These are phyloP conservation scores for Aspergillus asperescens DNA, from an alignment of 495 filamentous ascomycete genomes.

Conservation along the genomic window DNA sequence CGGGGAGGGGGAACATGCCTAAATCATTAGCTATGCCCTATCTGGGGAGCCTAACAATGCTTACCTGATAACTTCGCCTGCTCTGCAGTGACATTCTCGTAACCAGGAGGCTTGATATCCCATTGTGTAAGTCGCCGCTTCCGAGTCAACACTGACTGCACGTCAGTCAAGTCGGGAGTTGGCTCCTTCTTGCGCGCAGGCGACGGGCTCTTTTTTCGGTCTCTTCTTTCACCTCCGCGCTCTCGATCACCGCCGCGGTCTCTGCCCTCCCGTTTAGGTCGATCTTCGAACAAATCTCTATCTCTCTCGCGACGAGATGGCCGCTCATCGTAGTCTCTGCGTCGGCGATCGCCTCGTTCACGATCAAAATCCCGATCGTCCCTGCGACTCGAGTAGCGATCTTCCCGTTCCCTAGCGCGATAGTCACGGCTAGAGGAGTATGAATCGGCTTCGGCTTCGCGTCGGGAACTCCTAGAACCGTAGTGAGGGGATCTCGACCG, in stretches of 20 bases:
- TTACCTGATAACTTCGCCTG: slow-evolving; percentile 95
- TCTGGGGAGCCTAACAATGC: slow-evolving; percentile 13
- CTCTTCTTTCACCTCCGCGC: slow-evolving; percentile 38
- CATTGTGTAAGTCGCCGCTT: slow-evolving; percentile 93
- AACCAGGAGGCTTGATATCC: slow-evolving; percentile 98
- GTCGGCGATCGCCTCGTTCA: slow-evolving; percentile 55
- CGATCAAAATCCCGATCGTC: slow-evolving; percentile 67
- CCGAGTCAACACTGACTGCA: slow-evolving; percentile 69
- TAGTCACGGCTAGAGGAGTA: slow-evolving; percentile 90
- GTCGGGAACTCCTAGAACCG: slow-evolving; percentile 52
- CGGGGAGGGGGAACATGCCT: slow-evolving; percentile 96
- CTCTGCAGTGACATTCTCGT: slow-evolving; percentile 97
- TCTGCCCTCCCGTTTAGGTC: slow-evolving; percentile 51
- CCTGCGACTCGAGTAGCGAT: slow-evolving; percentile 66
- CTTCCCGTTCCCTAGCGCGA: slow-evolving; percentile 85
- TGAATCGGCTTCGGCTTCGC: slow-evolving; percentile 71
- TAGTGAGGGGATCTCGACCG: slow-evolving; percentile 73
- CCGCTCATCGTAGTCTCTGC: slow-evolving; percentile 61
- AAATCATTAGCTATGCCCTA: slow-evolving; percentile 9
- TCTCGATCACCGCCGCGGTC: slow-evolving; percentile 15
- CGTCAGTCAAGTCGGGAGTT: slow-evolving; percentile 88
- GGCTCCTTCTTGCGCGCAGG: slow-evolving; percentile 90
- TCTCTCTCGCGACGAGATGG: slow-evolving; percentile 52
- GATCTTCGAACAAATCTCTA: slow-evolving; percentile 60
- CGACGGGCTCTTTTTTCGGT: slow-evolving; percentile 70